Percentiles rank a stretch among this genome's conserved stretches.
Evolutionary conservation across 208 protist genomes (phyloP).

Genomic region (Giardia duodenalis): DNA sequence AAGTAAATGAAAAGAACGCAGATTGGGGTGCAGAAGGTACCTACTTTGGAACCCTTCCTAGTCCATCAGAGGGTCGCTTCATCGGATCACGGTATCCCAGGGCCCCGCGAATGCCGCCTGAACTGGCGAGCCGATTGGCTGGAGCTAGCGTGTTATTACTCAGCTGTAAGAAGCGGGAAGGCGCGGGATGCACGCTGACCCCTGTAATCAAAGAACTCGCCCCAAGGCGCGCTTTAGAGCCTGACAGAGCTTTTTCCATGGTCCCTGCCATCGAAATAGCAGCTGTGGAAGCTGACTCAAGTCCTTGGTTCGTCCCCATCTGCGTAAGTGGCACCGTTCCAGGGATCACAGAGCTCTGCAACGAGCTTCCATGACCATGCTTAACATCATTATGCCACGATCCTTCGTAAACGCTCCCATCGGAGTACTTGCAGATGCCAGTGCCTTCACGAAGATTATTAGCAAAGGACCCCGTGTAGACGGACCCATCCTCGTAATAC

Average conservation of each 20-base stretch:
- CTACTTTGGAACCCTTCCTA: not conserved
- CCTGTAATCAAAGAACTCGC: not conserved
- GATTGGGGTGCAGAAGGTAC: too few relatives aligned
- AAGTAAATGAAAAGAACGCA: too few relatives aligned
- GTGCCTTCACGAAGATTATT: conserved; percentile 27
- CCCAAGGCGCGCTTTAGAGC: not conserved
- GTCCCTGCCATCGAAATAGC: not conserved
- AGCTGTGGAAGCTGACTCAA: not conserved
- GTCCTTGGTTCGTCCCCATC: not conserved
- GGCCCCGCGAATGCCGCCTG: not conserved
- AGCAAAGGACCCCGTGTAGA: conserved; percentile 6
- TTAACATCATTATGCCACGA: conserved; percentile 16
- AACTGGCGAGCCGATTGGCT: not conserved
- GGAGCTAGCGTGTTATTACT: not conserved
- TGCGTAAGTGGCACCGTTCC: not conserved
- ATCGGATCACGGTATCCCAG: not conserved
- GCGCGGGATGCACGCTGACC: not conserved
- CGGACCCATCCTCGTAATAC: not conserved
- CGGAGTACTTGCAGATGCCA: conserved; percentile 28
- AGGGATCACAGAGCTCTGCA: not conserved
- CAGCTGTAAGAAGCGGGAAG: not conserved
- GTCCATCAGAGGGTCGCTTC: not conserved
- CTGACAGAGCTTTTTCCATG: not conserved
- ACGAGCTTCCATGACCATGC: conserved; percentile 15
- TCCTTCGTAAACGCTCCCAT: conserved; percentile 31